These are phyloP conservation scores for Cryptosporidium sp. DNA, from an alignment of 169 alveolate genomes.

Conservation along the genomic window DNA sequence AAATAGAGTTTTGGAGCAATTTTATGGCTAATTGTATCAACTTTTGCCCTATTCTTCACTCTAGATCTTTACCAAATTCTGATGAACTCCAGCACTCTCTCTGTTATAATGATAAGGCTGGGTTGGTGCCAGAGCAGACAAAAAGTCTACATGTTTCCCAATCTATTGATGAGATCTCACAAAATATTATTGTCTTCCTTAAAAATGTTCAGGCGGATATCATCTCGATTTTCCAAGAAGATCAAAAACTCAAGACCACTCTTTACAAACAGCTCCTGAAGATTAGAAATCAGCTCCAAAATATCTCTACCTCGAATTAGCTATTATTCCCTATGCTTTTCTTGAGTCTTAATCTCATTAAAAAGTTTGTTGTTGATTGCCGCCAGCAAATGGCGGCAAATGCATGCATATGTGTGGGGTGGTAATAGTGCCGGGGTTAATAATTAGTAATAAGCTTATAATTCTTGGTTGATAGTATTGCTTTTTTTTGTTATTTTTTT, in stretches of 20 bases:
- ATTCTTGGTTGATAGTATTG: conserved; percentile 19
- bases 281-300: conserved; percentile 7
- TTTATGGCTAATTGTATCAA: conserved; percentile 44
- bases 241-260: background rate
- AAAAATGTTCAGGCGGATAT: conserved; percentile 24
- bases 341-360: background rate
- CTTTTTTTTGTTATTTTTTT: background rate
- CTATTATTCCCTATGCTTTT: background rate
- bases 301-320: background rate
- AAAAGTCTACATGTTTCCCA: conserved; percentile 10
- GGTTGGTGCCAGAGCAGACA: background rate
- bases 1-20: conserved; percentile 31
- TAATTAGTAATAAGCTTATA: background rate
- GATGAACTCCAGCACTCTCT: background rate
- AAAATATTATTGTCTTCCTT: background rate
- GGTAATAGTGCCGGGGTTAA: conserved; percentile 19
- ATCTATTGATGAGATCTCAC: conserved; percentile 47
- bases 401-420: conserved; percentile 65
- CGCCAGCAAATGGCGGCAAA: conserved; percentile 36
- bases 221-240: conserved; percentile 24
- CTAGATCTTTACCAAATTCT: background rate
- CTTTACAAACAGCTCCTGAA: conserved; percentile 35
- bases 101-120: background rate
- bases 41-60: conserved; percentile 50
- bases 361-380: background rate